Evolutionary conservation across 2,329 filamentous ascomycete genomes (phyloP).

Genomic region (Periconia macrospinosa): DNA sequence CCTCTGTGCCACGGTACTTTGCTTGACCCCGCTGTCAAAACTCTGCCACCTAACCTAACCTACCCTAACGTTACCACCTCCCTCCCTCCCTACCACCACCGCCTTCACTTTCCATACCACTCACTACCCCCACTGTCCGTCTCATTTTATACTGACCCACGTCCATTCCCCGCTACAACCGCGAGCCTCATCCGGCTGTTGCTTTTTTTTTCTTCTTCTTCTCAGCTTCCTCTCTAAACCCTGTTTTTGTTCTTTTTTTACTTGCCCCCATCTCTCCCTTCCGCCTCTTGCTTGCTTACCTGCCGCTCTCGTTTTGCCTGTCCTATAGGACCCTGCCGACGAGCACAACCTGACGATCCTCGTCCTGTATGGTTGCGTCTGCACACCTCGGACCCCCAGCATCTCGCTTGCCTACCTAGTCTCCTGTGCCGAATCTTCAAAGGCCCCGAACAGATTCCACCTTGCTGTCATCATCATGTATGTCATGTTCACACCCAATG

Average conservation of each 20-base stretch:
- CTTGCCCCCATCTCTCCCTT: not conserved
- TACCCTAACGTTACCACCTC: too few species aligned
- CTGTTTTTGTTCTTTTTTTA: not conserved
- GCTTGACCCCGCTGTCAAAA: too few species aligned
- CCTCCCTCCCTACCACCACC: too few species aligned
- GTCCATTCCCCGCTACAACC: not conserved
- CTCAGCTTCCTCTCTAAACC: too few species aligned
- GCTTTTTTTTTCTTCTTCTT: not conserved
- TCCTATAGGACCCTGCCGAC: constrained; percentile 32
- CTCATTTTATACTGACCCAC: not conserved
- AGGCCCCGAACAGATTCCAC: constrained; percentile 22
- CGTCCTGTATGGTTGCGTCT: constrained; percentile 38
- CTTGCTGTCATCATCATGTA: constrained; percentile 39
- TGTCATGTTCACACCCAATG: constrained; percentile 42
- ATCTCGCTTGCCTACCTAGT: constrained; percentile 33
- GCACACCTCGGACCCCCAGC: constrained; percentile 21
- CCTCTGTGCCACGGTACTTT: constrained; percentile 24
- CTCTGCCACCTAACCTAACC: too few species aligned
- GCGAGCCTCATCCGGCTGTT: not conserved
- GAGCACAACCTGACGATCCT: constrained; percentile 27
- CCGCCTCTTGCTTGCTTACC: not conserved
- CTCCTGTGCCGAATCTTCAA: constrained; percentile 23
- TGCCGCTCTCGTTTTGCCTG: constrained; percentile 6
- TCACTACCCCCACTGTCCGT: too few species aligned
- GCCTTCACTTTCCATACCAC: too few species aligned